These are phyloP conservation scores for Aspergillus fumigatiaffinis DNA, from an alignment of 2,329 filamentous ascomycete species.

Conservation along the genomic window DNA sequence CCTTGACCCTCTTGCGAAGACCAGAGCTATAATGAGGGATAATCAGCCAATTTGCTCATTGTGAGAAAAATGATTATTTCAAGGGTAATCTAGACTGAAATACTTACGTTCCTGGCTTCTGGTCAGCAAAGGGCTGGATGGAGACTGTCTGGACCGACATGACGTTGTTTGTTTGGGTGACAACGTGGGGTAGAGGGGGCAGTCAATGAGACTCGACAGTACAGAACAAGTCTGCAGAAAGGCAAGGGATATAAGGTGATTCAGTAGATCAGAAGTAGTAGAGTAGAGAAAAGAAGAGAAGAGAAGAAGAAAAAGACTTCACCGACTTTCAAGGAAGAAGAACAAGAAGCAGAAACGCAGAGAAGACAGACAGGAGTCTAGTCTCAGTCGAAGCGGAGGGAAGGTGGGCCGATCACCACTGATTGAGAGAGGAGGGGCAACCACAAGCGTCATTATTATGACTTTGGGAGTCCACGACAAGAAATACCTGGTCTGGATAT, in stretches of 20 bases:
- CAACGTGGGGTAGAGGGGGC: constrained; percentile 6
- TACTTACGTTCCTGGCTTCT: constrained; percentile 98
- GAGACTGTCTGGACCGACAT: constrained; percentile 79
- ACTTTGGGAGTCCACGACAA: neutral
- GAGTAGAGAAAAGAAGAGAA: constrained; percentile 4
- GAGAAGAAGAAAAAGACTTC: constrained; percentile 8
- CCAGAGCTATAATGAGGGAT: constrained; percentile 65
- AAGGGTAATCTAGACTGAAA: constrained; percentile 1
- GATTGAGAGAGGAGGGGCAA: neutral
- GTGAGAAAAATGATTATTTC: constrained; percentile 15
- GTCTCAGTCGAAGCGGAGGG: neutral
- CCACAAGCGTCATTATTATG: neutral
- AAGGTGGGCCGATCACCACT: constrained; percentile 8
- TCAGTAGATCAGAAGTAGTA: constrained; percentile 1
- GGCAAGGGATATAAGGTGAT: constrained; percentile 7
- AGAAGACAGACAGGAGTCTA: neutral
- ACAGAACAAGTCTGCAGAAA: constrained; percentile 9
- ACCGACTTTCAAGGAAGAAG: constrained; percentile 20
- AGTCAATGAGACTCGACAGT: constrained; percentile 8
- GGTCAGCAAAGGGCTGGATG: constrained; percentile 83
- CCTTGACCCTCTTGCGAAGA: constrained; percentile 97
- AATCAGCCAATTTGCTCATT: neutral
- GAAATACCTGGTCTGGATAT: neutral
- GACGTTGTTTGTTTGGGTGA: constrained; percentile 29
- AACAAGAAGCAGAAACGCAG: constrained; percentile 6